Evolutionary conservation across 2,329 filamentous ascomycete genomes (phyloP), one percentile per base, ranked within the genome.

Genomic region (Chaetomiaceae sp.): DNA sequence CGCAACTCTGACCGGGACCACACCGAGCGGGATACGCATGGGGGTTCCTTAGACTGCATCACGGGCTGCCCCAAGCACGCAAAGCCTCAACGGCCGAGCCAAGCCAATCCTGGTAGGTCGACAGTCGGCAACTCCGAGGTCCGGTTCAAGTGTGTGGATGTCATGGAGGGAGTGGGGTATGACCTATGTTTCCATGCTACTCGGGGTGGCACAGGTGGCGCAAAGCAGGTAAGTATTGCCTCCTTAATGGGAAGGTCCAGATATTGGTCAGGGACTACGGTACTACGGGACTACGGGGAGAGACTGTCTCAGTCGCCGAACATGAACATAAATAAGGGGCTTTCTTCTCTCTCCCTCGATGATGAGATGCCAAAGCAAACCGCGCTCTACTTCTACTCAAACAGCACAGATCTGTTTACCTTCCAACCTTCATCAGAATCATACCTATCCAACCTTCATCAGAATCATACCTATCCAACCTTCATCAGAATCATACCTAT

Each of bases 181-280:
- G 48, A 57, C 56, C 54, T 56, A 55, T n/a, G 25, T 55, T 51
- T 19, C 48, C 43, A 52, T 49, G 44, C n/a, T 30, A 4, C 12
- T 35, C 41, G 38, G 53, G 35, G 37, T 44, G 27, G 39, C 43
- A 42, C 25, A 37, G 20, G 17, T 43, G 23, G 21, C 34, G 39
- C 39, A 42, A n/a, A n/a, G 25, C 6, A 30, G 19, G 40, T 25
- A 20, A 27, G 25, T n/a, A n/a, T n/a, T 46, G 40, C 31, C 12
- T 46, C 44, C 41, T 14, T 43, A 55, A 56, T 37, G 23, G 58
- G 56, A 60, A 58, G 58, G 56, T 55, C 45, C 21, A 4, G 34
- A 41, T 33, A 34, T 16, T 5, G 19, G 13, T 25, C 14, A 10
- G 25, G 25, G 23, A 10, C 6, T 27, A n/a, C n/a, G n/a, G n/a